Percentiles rank a stretch among this genome's conserved stretches.
These are phyloP conservation scores for Myxozyma geophila DNA, from an alignment of 805 yeast genomes.

Conservation along the genomic window DNA sequence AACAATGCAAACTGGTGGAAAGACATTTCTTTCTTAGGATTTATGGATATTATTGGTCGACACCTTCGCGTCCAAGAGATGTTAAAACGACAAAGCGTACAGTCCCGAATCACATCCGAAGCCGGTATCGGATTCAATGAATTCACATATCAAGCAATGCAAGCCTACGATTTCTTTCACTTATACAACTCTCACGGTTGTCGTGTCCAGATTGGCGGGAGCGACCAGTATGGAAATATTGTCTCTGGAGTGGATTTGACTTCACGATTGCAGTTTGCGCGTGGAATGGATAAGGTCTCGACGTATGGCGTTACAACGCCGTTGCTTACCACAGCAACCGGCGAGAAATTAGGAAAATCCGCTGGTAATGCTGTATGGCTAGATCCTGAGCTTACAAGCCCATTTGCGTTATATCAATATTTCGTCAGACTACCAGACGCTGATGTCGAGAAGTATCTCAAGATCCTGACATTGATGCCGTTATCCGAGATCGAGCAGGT, in stretches of 20 bases:
- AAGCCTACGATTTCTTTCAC: conserved; percentile 92
- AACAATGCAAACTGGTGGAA: conserved; percentile 91
- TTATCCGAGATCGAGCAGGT: conserved; percentile 59
- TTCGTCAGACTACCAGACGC: conserved; percentile 80
- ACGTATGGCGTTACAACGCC: conserved; percentile 88
- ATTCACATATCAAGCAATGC: conserved; percentile 88
- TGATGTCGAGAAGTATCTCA: conserved; percentile 69
- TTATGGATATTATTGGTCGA: conserved; percentile 74
- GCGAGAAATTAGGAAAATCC: conserved; percentile 94
- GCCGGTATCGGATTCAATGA: conserved; percentile 91
- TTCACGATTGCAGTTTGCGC: conserved; percentile 53
- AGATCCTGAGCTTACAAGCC: conserved; percentile 70
- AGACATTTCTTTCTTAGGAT: conserved; percentile 72
- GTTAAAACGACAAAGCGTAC: conserved; percentile 88
- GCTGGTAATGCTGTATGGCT: conserved; percentile 96
- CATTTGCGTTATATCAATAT: conserved; percentile 80
- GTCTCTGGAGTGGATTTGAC: conserved; percentile 94
- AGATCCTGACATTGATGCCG: conserved; percentile 80
- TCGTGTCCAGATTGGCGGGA: conserved; percentile 85
- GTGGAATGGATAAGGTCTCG: conserved; percentile 31
- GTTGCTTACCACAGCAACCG: conserved; percentile 80
- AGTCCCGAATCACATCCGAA: conserved; percentile 67
- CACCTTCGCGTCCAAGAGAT: conserved; percentile 81
- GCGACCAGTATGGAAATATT: conserved; percentile 98
- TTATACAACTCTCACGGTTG: conserved; percentile 64